Evolutionary conservation across 345 rosid genomes (phyloP).

Genomic region (Ricinus communis): DNA sequence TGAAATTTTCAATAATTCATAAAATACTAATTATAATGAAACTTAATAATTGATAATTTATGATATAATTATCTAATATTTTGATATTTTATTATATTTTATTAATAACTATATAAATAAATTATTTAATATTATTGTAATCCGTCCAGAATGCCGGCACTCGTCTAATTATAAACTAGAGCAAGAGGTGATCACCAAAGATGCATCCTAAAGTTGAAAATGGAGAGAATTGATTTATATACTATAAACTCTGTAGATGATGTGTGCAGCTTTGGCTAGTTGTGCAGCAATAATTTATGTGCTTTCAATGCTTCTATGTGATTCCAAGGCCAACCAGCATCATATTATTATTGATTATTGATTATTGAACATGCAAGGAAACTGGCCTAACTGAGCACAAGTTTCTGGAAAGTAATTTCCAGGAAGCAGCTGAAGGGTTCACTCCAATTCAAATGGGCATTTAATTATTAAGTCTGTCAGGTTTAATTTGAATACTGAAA

Average conservation of each 20-base stretch:
- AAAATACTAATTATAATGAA: too few species aligned
- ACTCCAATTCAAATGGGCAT: neutral
- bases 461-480: neutral
- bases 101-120: too few species aligned
- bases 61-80: too few species aligned
- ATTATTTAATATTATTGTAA: too few species aligned
- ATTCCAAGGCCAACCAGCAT: too few species aligned
- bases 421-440: neutral
- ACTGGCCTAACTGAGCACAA: neutral
- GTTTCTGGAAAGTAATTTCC: neutral
- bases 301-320: constrained; percentile 11
- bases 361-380: neutral
- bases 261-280: neutral
- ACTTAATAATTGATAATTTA: too few species aligned
- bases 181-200: too few species aligned
- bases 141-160: too few species aligned
- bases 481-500: neutral
- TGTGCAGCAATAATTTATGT: constrained; percentile 1
- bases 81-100: too few species aligned
- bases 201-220: neutral
- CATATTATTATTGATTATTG: neutral
- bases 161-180: too few species aligned
- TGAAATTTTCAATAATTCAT: too few species aligned
- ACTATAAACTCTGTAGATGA: neutral
- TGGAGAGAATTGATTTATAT: neutral